Base-by-base conservation (phyloP, 805 yeast genomes). In the Wickerhamomyces alni region DNA sequence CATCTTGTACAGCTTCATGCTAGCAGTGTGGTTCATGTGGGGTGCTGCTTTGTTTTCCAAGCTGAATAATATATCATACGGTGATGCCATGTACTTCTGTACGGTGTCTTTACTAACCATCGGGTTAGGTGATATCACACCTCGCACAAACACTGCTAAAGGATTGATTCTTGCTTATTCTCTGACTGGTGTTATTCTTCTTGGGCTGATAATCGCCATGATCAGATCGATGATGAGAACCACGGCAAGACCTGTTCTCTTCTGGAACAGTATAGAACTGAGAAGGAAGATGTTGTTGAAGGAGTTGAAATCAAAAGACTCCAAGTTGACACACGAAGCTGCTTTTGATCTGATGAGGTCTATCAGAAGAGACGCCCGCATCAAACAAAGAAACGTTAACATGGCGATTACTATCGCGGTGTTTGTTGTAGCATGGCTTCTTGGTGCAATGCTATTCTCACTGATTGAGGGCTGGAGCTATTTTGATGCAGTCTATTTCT, bases 41-140 rank as follows among this genome's bases (percentile, higher is more conserved):
- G 95, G 95, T 10, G 74, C 85, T 2, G 82, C 75, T 2, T 55
- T 77, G 50, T 78, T 77, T 48, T 65, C 75, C 1, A 50, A 61
- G 4, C 40, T 79, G 34, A 47, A 77, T 30, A 56, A 65, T 31
- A 51, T 77, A 9, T 64, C 70, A 1, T 84, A 72, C 54, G 87
- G 88, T 0, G 69, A 77, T n/a, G 77, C 85, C 0, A 55, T 86
- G 34, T 87, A 85, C 55, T 86, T 73, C 56, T 78, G 87, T 50
- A 73, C 75, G 10, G 87, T 84, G 1, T 79, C 94, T 0, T 63
- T 82, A 30, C 64, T 85, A 35, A 88, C 96, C 2, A 73, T 88
- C 22, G 96, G 96, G 0, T 65, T 81, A 15, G 96, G 96, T 29
- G 93, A 84, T 50, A 67, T 82, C 26, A 64, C 70, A 0, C 89